Conservation (phyloP, 352 stramenopile genomes). For the Pythium aquatile region DNA sequence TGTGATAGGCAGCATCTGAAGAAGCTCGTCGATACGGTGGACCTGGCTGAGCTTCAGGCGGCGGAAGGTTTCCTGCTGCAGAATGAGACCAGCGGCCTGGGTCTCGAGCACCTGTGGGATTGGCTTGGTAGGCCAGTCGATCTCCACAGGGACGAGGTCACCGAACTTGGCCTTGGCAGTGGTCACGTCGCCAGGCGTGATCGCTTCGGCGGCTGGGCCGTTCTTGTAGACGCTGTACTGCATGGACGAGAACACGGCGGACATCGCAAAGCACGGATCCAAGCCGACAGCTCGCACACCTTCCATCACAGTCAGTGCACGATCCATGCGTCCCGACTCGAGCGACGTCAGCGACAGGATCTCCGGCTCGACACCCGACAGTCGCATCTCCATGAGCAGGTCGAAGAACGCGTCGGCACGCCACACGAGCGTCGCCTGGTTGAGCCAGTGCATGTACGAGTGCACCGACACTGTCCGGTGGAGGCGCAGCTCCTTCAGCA, state of each 20-base stretch:
- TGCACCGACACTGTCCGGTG: constrained; percentile 59
- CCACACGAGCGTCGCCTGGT: constrained; percentile 77
- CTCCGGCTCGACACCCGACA: constrained; percentile 74
- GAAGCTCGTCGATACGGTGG: constrained; percentile 74
- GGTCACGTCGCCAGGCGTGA: constrained; percentile 50
- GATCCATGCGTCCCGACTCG: constrained; percentile 80
- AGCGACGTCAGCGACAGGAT: constrained; percentile 85
- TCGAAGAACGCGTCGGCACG: constrained; percentile 82
- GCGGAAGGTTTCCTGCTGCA: constrained; percentile 87
- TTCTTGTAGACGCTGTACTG: constrained; percentile 71
- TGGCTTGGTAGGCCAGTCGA: constrained; percentile 74
- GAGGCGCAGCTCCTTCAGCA: constrained; percentile 75
- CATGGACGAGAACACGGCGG: constrained; percentile 81
- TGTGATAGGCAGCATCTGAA: constrained; percentile 85
- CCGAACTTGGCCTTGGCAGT: constrained; percentile 61
- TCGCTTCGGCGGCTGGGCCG: constrained; percentile 44
- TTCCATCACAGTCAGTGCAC: constrained; percentile 86
- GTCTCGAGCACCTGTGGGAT: constrained; percentile 84
- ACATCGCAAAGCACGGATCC: constrained; percentile 86
- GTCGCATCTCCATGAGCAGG: constrained; percentile 84
- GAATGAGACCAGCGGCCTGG: constrained; percentile 69
- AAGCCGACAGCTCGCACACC: constrained; percentile 77
- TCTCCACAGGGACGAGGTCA: constrained; percentile 42
- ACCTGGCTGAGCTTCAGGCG: constrained; percentile 79
- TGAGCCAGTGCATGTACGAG: constrained; percentile 85